These are phyloP conservation scores for Chaetoscypha palmicola DNA, from an alignment of 2,329 filamentous ascomycete species.

Conservation along the genomic window DNA sequence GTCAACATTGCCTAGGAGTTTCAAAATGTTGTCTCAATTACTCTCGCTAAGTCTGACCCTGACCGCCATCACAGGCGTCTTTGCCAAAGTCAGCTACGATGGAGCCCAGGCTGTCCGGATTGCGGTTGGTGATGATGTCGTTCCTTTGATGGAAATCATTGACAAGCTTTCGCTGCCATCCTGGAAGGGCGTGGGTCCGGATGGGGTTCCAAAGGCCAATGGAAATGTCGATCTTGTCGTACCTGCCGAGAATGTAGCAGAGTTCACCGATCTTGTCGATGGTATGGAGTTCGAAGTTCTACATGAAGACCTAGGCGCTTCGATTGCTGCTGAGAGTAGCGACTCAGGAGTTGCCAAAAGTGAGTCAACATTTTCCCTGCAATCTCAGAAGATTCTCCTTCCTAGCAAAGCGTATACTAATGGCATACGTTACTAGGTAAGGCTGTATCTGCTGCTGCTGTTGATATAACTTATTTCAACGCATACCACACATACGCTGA, in stretches of 20 bases:
- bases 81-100: slow-evolving; percentile 32
- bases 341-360: slow-evolving; percentile 7
- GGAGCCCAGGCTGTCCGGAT: slow-evolving; percentile 37
- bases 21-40: slow-evolving; percentile 6
- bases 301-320: slow-evolving; percentile 38
- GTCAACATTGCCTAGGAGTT: neutral
- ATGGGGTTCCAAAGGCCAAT: slow-evolving; percentile 18
- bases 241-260: slow-evolving; percentile 32
- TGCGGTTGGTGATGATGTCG: slow-evolving; percentile 30
- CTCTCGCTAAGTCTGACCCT: neutral
- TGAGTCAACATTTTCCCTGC: slow-evolving; percentile 2
- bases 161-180: slow-evolving; percentile 31
- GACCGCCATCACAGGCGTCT: neutral
- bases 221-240: slow-evolving; percentile 38
- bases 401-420: too few species aligned
- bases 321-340: slow-evolving; percentile 35
- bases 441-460: neutral
- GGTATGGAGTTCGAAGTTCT: slow-evolving; percentile 33
- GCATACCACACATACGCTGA: slow-evolving; percentile 47
- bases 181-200: slow-evolving; percentile 31
- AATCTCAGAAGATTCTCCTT: too few species aligned
- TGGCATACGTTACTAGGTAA: too few species aligned
- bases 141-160: slow-evolving; percentile 31
- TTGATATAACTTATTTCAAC: slow-evolving; percentile 41
- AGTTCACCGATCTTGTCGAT: slow-evolving; percentile 33